Evolutionary conservation across 768 basidiomycete species (phyloP).

Genomic region (Russula earlei): DNA sequence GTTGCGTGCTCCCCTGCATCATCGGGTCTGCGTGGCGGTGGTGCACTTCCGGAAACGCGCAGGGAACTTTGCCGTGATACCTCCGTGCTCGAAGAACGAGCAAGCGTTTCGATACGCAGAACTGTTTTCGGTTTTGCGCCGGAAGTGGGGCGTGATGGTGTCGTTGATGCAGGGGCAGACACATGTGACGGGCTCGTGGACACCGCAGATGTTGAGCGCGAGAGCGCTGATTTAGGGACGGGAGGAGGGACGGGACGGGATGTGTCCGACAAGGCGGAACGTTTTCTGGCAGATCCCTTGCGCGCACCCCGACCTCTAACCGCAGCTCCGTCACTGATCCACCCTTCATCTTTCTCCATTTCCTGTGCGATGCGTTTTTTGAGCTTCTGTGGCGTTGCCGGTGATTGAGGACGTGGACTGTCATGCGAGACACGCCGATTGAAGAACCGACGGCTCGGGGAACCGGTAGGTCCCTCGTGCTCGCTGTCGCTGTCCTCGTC

Average conservation of each 20-base stretch:
- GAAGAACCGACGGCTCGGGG: slow-evolving; percentile 1
- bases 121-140: slow-evolving; percentile 1
- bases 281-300: slow-evolving; percentile 1
- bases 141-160: neutral
- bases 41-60: slow-evolving; percentile 3
- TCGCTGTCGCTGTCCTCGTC: slow-evolving; percentile 24
- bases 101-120: slow-evolving; percentile 6
- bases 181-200: neutral
- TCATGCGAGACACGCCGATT: slow-evolving; percentile 13
- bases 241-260: neutral
- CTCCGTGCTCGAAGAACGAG: slow-evolving; percentile 9
- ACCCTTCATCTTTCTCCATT: slow-evolving; percentile 14
- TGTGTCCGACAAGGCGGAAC: neutral
- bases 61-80: slow-evolving; percentile 6
- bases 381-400: slow-evolving; percentile 1
- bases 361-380: neutral
- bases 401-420: neutral
- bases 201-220: neutral
- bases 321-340: slow-evolving; percentile 18
- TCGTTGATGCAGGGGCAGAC: neutral
- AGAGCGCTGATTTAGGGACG: neutral
- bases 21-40: neutral
- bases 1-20: neutral
- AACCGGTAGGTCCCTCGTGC: slow-evolving; percentile 19
- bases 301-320: slow-evolving; percentile 13